Percentiles rank a stretch among this genome's conserved stretches.
These are phyloP conservation scores for Periglandula ipomoeae DNA, from an alignment of 2,329 filamentous ascomycete species.

Conservation along the genomic window DNA sequence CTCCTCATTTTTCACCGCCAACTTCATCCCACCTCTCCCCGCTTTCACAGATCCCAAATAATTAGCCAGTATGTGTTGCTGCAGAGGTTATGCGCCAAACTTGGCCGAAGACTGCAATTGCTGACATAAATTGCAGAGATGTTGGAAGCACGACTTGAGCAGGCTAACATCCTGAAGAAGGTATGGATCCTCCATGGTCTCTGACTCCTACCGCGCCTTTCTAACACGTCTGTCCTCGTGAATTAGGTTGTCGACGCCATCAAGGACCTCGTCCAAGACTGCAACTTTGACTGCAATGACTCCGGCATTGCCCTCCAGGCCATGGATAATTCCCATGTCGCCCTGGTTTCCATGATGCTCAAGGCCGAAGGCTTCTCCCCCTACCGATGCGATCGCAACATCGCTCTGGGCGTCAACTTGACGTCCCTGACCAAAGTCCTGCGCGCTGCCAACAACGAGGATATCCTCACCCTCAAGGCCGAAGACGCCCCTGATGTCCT, in stretches of 20 bases:
- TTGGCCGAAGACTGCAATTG: background rate
- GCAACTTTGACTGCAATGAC: slow-evolving; percentile 99
- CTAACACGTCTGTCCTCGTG: background rate
- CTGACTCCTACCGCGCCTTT: background rate
- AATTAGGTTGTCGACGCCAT: slow-evolving; percentile 89
- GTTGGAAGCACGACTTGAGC: slow-evolving; percentile 96
- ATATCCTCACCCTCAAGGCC: slow-evolving; percentile 92
- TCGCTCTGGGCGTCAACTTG: slow-evolving; percentile 95
- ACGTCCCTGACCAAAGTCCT: slow-evolving; percentile 95
- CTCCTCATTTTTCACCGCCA: background rate
- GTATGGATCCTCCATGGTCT: too few species aligned
- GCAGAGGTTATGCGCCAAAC: background rate
- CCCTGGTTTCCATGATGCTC: slow-evolving; percentile 97
- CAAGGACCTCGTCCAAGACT: slow-evolving; percentile 98
- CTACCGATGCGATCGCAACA: slow-evolving; percentile 98
- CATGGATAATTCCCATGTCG: slow-evolving; percentile 99
- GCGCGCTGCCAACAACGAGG: slow-evolving; percentile 86
- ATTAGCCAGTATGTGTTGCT: background rate
- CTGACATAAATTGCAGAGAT: slow-evolving; percentile 37
- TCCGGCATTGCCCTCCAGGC: slow-evolving; percentile 95
- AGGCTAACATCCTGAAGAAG: slow-evolving; percentile 93
- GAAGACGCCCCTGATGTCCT: slow-evolving; percentile 94
- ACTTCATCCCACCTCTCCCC: background rate
- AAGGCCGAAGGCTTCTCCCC: slow-evolving; percentile 90
- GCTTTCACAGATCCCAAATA: background rate